A percentile compares a stretch with the other conserved stretches of the same genome.
These are phyloP conservation scores for Barnettozyma populi DNA, from an alignment of 805 yeast species.

Conservation along the genomic window DNA sequence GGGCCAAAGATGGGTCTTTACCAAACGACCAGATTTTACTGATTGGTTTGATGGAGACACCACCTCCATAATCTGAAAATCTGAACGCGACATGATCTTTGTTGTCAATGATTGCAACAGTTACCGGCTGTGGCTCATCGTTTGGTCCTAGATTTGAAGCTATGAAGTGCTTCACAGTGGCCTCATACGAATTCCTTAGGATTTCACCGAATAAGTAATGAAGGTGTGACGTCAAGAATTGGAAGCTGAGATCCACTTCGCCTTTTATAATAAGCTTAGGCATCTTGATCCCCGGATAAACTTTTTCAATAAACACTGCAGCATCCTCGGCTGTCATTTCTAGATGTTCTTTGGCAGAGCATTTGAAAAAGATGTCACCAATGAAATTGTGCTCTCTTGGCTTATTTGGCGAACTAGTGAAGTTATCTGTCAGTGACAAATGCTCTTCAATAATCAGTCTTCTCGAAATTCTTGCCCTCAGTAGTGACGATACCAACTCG, in stretches of 20 bases:
- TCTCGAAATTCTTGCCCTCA: constrained; percentile 84
- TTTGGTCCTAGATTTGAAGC: constrained; percentile 27
- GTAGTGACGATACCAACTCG: constrained; percentile 64
- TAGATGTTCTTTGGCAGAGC: constrained; percentile 68
- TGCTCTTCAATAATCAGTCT: constrained; percentile 92
- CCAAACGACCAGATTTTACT: constrained; percentile 84
- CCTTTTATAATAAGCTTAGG: constrained; percentile 81
- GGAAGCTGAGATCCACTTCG: constrained; percentile 58
- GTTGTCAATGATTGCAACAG: constrained; percentile 66
- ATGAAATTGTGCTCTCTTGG: constrained; percentile 39
- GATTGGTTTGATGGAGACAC: constrained; percentile 55
- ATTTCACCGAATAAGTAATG: constrained; percentile 86
- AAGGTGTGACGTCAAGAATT: constrained; percentile 80
- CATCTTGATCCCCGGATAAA: constrained; percentile 49
- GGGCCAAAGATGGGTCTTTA: constrained; percentile 56
- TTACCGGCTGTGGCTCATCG: constrained; percentile 61
- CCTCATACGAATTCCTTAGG: constrained; percentile 77
- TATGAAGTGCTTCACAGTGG: constrained; percentile 54
- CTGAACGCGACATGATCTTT: constrained; percentile 66
- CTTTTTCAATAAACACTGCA: constrained; percentile 44
- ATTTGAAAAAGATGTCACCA: constrained; percentile 80
- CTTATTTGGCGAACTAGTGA: constrained; percentile 41
- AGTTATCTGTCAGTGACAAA: constrained; percentile 66
- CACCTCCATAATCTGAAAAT: constrained; percentile 89
- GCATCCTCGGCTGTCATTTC: constrained; percentile 46